A percentile compares a stretch with the other conserved stretches of the same genome.
phyloP scores from a whole-genome alignment of 768 basidiomycete species.

The Boletus huronensis region DNA sequence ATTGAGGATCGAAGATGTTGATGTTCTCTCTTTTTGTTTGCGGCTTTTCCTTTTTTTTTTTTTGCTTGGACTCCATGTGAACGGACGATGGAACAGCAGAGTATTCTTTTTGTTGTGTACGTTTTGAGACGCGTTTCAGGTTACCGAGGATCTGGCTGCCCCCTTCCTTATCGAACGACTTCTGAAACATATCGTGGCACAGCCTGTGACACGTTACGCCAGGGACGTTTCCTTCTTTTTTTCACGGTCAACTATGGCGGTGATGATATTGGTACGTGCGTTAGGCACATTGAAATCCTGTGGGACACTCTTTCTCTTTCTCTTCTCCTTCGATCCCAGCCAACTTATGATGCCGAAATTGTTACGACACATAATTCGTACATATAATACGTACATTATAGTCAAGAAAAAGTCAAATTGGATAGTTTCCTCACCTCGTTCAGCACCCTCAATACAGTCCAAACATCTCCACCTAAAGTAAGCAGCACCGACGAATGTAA shows the following conservation, averaged over 20 bases:
- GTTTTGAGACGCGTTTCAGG: constrained; percentile 3
- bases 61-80: background rate
- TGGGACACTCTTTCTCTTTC: background rate
- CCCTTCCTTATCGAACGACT: background rate
- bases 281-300: background rate
- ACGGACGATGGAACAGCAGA: background rate
- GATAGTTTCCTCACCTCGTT: background rate
- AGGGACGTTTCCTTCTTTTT: background rate
- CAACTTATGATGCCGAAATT: background rate
- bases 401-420: background rate
- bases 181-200: constrained; percentile 3
- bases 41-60: no score
- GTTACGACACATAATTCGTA: background rate
- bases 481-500: background rate
- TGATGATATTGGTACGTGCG: background rate
- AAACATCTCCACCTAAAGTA: background rate
- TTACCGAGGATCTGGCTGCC: background rate
- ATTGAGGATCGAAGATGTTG: background rate
- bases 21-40: background rate
- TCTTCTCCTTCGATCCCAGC: background rate
- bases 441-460: background rate
- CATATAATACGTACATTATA: constrained; percentile 5
- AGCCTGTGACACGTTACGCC: background rate
- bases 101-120: no score
- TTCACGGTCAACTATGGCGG: background rate